Base-by-base conservation (phyloP, 768 basidiomycete species). In the Podaxis mareebaensis region DNA sequence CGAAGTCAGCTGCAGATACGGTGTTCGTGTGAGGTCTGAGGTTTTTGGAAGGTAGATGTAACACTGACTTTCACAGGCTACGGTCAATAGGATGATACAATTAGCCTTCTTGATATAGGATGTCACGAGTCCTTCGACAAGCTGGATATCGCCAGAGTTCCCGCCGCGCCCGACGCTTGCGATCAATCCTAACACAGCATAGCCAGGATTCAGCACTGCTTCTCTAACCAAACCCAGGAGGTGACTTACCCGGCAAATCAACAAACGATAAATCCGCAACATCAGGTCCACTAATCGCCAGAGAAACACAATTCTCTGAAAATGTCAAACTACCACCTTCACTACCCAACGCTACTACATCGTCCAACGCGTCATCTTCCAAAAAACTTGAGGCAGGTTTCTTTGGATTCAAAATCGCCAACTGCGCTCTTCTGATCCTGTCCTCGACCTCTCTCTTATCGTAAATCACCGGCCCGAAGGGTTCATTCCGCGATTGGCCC, bases 241-340 rank as follows among this genome's bases (percentile, higher is more conserved):
- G 33, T 40, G 3, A 52, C 58, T 3, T 65, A 78, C 87, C 86
- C 2, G 88, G 88, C 1, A 89, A 73, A 70, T 89, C 87, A 38
- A 83, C 83, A 64, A 90, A 89, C 0, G 85, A 87, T 11, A 90
- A 77, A 65, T 89, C 87, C 0, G 84, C 83, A 11, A 90, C 79
- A 33, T 83, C 81, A 0, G 79, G 77, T 0, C 88, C 87, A 44
- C 81, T 83, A 28, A 90, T 87, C 61, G 83, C 79, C 52, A 89
- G 67, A 0, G 82, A 85, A 13, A 89, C 82, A 40, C 77, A 83
- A 57, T 87, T 86, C 11, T 65, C 78, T 0, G 88, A 88, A 64
- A 89, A 89, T 3, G 77, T 78, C 17, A 70, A 51, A 13, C 49
- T 3, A 4, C 8, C 20, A 4, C 20, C 7, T 15, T 28, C 49